Conservation (phyloP, 805 yeast genomes). For the Saccharomycopsis amapae region DNA sequence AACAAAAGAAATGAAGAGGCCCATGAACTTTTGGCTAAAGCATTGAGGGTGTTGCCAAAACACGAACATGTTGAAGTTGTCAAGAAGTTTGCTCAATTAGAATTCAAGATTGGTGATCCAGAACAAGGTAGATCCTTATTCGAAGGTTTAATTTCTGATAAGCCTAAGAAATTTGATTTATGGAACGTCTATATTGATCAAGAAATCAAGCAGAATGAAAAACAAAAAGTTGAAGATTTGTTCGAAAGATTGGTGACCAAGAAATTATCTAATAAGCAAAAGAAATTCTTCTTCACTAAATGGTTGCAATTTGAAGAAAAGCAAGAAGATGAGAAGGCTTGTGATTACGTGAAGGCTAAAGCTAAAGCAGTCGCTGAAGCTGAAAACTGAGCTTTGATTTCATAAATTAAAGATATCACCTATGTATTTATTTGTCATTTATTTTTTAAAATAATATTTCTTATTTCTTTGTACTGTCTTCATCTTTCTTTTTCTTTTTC, state of each 20-base stretch:
- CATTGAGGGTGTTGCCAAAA: constrained; percentile 65
- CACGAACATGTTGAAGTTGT: constrained; percentile 73
- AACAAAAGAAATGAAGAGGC: constrained; percentile 50
- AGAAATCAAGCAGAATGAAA: constrained; percentile 68
- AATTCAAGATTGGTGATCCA: constrained; percentile 77
- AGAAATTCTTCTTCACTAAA: constrained; percentile 88
- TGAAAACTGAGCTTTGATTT: neutral
- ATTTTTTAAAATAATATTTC: no score
- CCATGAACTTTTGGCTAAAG: constrained; percentile 65
- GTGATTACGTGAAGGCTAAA: constrained; percentile 82
- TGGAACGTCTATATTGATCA: constrained; percentile 96
- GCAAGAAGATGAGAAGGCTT: constrained; percentile 56
- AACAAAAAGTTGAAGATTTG: constrained; percentile 62
- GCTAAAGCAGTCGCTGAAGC: constrained; percentile 38
- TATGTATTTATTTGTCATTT: neutral
- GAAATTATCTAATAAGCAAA: constrained; percentile 78
- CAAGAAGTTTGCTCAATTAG: constrained; percentile 82
- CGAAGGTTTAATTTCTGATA: constrained; percentile 85
- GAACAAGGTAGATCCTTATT: constrained; percentile 94
- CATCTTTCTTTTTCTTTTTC: neutral
- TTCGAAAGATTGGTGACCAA: constrained; percentile 69
- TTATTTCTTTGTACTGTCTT: neutral
- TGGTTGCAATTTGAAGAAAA: constrained; percentile 81
- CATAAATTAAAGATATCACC: neutral
- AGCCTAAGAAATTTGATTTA: constrained; percentile 84